Base-by-base conservation (phyloP, 306 rosid genomes). In the Casuarina equisetifolia region DNA sequence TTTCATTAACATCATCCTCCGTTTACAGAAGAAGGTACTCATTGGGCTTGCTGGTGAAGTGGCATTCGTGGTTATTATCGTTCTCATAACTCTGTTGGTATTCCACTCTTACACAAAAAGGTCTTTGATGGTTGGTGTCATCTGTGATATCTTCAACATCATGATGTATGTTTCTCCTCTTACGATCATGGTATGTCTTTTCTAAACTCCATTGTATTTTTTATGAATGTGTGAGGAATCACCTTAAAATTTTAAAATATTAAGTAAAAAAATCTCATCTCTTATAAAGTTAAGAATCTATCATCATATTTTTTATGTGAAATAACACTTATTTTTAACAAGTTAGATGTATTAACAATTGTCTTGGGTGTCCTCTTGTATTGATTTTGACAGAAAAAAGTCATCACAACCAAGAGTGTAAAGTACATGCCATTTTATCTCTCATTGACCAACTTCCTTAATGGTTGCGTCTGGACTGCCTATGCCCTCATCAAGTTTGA, bases 351-450 rank as follows among this genome's bases (percentile, higher is more conserved):
- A 25, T 1, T 25, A 25, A 25, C 32, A 1, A 25, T 25, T 25
- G 32, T 25, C 9, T 32, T 32, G 9, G 25, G 42, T 59, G 20
- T 6, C 64, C 73, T 62, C 35, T 25, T 25, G 32, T 25, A 25
- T 25, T 25, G 32, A 25, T 25, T 25, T 25, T 25, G 32, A 25
- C 32, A 93, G 98, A 67, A 15, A 36, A 82, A 88, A 58, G 98
- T 92, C 1, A 86, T 92, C 64, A 77, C 19, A 55, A 90, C 91
- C 0, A 92, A 88, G 85, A 94, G 97, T 7, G 96, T 90, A 45
- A 77, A 86, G 17, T 94, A 80, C 80, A 94, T 92, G 97, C 96
- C 97, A 10, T 88, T 92, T 57, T 78, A 75, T 78, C 97, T 94
- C 9, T 92, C 97, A 4, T 0, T 90, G 25, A 15, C 98, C 20